These are phyloP conservation scores for Pseudonitzschia pungens DNA, from an alignment of 108 stramenopile genomes.

Conservation along the genomic window DNA sequence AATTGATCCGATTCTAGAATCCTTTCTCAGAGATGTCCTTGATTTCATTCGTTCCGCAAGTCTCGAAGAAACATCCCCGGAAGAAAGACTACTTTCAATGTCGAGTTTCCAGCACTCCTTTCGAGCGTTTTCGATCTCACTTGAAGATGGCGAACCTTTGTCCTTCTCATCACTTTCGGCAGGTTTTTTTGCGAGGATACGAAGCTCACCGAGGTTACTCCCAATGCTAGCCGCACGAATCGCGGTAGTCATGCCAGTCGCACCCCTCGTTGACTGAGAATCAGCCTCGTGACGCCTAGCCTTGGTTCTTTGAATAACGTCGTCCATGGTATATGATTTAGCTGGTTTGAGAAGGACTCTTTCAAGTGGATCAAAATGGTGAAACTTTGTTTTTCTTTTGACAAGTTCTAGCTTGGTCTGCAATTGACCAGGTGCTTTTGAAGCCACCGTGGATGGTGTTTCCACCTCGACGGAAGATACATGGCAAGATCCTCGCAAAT, in stretches of 20 bases:
- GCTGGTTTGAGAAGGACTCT: conserved; percentile 51
- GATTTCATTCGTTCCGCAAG: conserved; percentile 32
- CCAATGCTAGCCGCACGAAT: conserved; percentile 80
- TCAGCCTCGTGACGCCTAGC: conserved; percentile 65
- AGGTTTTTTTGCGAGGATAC: conserved; percentile 28
- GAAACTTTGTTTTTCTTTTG: conserved; percentile 16
- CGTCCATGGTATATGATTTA: conserved; percentile 41
- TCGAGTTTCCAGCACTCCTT: conserved; percentile 61
- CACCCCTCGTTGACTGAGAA: conserved; percentile 69
- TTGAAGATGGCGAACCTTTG: background rate
- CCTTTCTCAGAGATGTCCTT: conserved; percentile 33
- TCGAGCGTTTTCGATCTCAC: conserved; percentile 13
- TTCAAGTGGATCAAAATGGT: conserved; percentile 50
- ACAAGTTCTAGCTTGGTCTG: background rate
- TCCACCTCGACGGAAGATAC: conserved; percentile 44
- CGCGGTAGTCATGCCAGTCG: conserved; percentile 66
- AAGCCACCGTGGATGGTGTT: conserved; percentile 1
- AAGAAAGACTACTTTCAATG: conserved; percentile 19
- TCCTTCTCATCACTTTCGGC: background rate
- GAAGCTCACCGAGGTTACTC: conserved; percentile 71
- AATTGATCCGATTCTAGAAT: conserved; percentile 35
- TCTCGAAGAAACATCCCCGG: conserved; percentile 5
- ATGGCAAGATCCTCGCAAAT: conserved; percentile 48
- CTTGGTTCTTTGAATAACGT: conserved; percentile 25
- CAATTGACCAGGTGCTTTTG: background rate